Conservation (phyloP, 176 grass and related monocot genomes). For the Avena sativa region DNA sequence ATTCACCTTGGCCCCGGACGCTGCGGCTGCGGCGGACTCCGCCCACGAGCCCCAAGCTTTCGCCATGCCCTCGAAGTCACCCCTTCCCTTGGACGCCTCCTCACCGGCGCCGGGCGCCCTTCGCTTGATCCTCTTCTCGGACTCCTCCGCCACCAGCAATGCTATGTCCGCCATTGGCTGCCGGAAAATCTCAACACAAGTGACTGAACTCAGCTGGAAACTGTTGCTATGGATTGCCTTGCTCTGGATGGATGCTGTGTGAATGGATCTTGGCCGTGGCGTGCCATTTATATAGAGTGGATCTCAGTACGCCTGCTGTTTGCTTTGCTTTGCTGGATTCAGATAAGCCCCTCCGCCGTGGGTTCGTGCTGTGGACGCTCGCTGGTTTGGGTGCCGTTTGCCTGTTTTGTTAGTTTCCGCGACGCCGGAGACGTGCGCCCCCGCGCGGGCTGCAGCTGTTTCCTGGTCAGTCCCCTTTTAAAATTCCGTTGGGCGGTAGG, state of each 20-base stretch:
- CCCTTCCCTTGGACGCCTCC: slow-evolving; percentile 44
- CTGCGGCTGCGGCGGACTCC: slow-evolving; percentile 27
- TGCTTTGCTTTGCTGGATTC: background rate
- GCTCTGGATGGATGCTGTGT: slow-evolving; percentile 10
- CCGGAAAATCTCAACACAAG: background rate
- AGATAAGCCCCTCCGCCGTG: background rate
- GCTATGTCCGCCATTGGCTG: slow-evolving; percentile 73
- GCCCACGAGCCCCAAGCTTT: slow-evolving; percentile 57
- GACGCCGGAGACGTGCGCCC: background rate
- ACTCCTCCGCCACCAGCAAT: slow-evolving; percentile 72
- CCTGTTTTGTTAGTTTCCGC: background rate
- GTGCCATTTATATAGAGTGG: slow-evolving; percentile 28
- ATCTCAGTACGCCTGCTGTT: background rate
- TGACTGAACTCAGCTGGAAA: background rate
- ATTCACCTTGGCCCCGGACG: slow-evolving; percentile 28
- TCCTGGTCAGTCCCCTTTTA: background rate
- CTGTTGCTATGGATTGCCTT: background rate
- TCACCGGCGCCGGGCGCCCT: background rate
- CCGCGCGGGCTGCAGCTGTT: background rate
- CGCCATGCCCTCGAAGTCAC: slow-evolving; percentile 39
- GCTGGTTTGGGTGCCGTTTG: background rate
- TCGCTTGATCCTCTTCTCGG: slow-evolving; percentile 58
- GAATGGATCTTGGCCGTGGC: background rate
- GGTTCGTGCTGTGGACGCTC: background rate
- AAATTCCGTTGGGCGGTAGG: background rate